Conservation (phyloP, 257 asterid genomes). For the Penstemon barbatus region DNA sequence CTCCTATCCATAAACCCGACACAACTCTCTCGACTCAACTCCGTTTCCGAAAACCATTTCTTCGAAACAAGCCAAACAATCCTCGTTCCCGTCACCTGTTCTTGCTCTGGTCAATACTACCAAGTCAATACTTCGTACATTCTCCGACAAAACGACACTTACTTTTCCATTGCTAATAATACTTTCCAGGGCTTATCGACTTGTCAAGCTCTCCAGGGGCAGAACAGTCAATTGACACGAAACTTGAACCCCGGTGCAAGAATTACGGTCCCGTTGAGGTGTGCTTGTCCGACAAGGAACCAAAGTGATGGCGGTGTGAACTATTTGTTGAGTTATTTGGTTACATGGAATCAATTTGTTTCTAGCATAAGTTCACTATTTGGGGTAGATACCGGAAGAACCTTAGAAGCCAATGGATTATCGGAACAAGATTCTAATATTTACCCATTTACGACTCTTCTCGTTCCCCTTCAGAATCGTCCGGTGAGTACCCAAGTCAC, state of each 20-base stretch:
- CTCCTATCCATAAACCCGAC: slow-evolving; percentile 46
- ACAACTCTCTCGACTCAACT: slow-evolving; percentile 58
- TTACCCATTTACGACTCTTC: slow-evolving; percentile 62
- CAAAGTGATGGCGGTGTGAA: slow-evolving; percentile 52
- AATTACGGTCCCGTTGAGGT: slow-evolving; percentile 67
- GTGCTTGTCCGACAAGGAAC: slow-evolving; percentile 76
- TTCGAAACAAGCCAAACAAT: slow-evolving; percentile 39
- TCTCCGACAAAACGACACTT: slow-evolving; percentile 20
- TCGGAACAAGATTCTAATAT: slow-evolving; percentile 32
- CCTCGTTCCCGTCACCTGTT: slow-evolving; percentile 73
- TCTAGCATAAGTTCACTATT: slow-evolving; percentile 34
- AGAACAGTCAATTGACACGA: slow-evolving; percentile 28
- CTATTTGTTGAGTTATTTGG: slow-evolving; percentile 56
- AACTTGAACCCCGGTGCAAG: slow-evolving; percentile 32
- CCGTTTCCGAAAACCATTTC: slow-evolving; percentile 35
- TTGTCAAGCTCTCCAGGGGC: slow-evolving; percentile 58
- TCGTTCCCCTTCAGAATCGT: slow-evolving; percentile 64
- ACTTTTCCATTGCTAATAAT: slow-evolving; percentile 37
- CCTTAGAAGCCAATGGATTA: slow-evolving; percentile 57
- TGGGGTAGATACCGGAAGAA: slow-evolving; percentile 33
- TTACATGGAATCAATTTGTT: slow-evolving; percentile 41
- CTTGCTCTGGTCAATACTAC: slow-evolving; percentile 64
- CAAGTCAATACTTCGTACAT: slow-evolving; percentile 57
- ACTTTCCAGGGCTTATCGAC: slow-evolving; percentile 66
- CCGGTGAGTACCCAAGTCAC: slow-evolving; percentile 48